A percentile compares a stretch with the other conserved stretches of the same genome.
Evolutionary conservation across 805 yeast species (phyloP).

Genomic region (Naumovozyma dairenensis): DNA sequence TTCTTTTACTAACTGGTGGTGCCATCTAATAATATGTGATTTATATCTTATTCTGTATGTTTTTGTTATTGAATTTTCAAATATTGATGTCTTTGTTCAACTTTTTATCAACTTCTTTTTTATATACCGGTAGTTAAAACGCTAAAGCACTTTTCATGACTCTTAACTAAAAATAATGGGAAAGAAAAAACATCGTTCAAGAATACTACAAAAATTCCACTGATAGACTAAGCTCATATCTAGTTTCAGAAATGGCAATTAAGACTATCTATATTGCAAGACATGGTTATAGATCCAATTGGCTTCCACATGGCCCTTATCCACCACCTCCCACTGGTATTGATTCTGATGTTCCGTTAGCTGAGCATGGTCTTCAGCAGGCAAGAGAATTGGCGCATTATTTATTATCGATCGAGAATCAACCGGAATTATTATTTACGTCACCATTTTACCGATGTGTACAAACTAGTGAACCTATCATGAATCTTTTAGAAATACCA

Average conservation of each 20-base stretch:
- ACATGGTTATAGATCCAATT: constrained; percentile 86
- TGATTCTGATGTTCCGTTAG: constrained; percentile 80
- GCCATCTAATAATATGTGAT: too few species aligned
- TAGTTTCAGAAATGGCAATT: constrained; percentile 37
- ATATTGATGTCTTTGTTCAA: too few species aligned
- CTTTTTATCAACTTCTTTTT: too few species aligned
- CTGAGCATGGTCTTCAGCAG: constrained; percentile 81
- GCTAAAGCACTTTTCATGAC: too few species aligned
- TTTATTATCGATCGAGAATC: constrained; percentile 40
- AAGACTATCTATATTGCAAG: constrained; percentile 61
- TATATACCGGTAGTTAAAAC: too few species aligned
- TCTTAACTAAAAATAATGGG: too few species aligned
- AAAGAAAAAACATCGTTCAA: too few species aligned
- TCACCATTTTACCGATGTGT: constrained; percentile 89
- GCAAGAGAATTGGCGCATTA: constrained; percentile 68
- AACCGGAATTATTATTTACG: constrained; percentile 61
- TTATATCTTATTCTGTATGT: too few species aligned
- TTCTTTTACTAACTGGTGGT: constrained; percentile 21
- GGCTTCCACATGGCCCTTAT: constrained; percentile 61
- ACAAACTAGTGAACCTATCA: constrained; percentile 67
- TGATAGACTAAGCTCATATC: too few species aligned
- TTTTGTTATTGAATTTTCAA: too few species aligned
- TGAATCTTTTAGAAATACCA: constrained; percentile 46
- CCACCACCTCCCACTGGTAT: constrained; percentile 81
- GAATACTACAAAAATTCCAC: too few species aligned